Base-by-base conservation (phyloP, 495 filamentous ascomycete species). In the Xylaria venustula region DNA sequence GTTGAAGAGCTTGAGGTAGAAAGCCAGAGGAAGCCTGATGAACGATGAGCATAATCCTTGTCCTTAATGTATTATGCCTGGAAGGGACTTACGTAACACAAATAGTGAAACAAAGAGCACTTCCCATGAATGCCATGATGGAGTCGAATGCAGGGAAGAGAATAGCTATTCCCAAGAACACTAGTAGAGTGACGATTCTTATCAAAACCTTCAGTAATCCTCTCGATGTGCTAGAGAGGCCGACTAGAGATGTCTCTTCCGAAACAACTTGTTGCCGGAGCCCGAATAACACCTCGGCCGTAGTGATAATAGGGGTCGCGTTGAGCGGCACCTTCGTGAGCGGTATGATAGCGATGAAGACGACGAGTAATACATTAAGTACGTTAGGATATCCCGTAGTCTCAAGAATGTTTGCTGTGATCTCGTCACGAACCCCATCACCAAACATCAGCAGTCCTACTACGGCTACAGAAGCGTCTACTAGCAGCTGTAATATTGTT, bases 241-340 rank as follows among this genome's bases (percentile, higher is more conserved):
- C 82, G 44, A 82, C 73, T 34, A 85, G 59, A 7, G 72, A 55
- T 11, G 72, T 65, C 40, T 70, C 71, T 28, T 73, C 75, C 14
- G 85, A 70, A 17, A 87, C 67, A 15, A 77, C 67, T 37, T 82
- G 81, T 15, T 79, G 72, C 63, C 87, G 85, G 30, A 98, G 81
- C 41, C 92, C 91, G 55, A 85, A 79, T 30, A 95, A 70, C 30
- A 92, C 83, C 77, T 98, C 94, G 57, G 90, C 70, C 1, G 92
- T 97, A 14, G 87, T 85, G 46, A 96, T 81, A 63, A 98, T 91
- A 40, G 94, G 94, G 1, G 92, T 87, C 20, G 90, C 88, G 73
- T 97, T 97, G 51, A 98, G 77, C 17, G 94, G 94, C 22, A 96
- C 85, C 74, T 98, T 98, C 15, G 94, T 96, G 30, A 98, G 77